Conservation (phyloP, 495 filamentous ascomycete genomes). For the Sphaerosporella brunnea region DNA sequence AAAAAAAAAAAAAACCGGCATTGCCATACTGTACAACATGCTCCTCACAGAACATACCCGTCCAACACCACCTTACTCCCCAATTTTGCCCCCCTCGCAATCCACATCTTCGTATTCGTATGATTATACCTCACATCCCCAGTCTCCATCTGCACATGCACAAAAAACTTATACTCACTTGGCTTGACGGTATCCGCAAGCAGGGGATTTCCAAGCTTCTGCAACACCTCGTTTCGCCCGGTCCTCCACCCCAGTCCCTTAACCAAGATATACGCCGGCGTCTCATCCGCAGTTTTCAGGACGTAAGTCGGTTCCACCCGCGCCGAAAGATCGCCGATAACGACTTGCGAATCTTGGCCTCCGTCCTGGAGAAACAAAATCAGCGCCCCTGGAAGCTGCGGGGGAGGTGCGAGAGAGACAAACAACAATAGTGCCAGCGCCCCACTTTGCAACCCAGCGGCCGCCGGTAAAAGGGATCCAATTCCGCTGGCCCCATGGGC, state of each 20-base stretch:
- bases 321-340: background rate
- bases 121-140: conserved; percentile 5
- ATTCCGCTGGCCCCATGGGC: conserved; percentile 2
- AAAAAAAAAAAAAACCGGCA: too few relatives aligned
- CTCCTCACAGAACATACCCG: conserved; percentile 4
- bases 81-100: background rate
- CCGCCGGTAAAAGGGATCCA: conserved; percentile 5
- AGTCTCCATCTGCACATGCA: background rate
- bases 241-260: conserved; percentile 5
- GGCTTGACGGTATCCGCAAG: background rate
- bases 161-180: conserved; percentile 1
- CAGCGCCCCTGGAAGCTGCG: too few relatives aligned
- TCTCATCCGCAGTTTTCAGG: background rate
- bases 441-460: background rate
- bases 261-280: conserved; percentile 2
- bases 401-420: background rate
- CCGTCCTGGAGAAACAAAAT: background rate
- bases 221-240: background rate
- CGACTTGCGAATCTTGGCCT: conserved; percentile 3
- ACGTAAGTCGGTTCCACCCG: background rate
- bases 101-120: conserved; percentile 6
- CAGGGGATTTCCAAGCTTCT: background rate
- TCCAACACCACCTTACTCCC: conserved; percentile 1
- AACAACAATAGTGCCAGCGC: background rate
- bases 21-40: too few relatives aligned